Percentiles rank a stretch among this genome's conserved stretches.
These are phyloP conservation scores for Poa pratensis DNA, from an alignment of 176 grass and related monocot genomes.

Conservation along the genomic window DNA sequence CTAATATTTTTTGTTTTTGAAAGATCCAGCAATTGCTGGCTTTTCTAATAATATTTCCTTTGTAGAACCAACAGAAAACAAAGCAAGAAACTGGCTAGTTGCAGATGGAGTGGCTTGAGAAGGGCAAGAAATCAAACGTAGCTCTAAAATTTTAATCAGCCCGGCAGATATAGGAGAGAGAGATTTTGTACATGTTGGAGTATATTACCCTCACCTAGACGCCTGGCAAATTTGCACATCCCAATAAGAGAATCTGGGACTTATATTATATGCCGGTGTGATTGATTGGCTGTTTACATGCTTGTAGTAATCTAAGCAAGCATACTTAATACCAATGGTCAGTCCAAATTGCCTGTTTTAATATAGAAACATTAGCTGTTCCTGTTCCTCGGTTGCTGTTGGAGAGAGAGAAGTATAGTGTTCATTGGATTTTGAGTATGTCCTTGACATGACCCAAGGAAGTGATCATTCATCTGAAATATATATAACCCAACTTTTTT, in stretches of 20 bases:
- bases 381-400: conserved; percentile 25
- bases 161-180: neutral
- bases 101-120: conserved; percentile 29
- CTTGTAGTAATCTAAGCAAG: conserved; percentile 41
- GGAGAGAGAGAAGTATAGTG: no score
- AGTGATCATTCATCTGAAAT: conserved; percentile 24
- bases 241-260: conserved; percentile 50
- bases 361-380: conserved; percentile 44
- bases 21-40: no score
- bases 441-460: conserved; percentile 16
- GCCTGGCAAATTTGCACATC: conserved; percentile 49
- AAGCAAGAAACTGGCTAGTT: conserved; percentile 17
- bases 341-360: conserved; percentile 49
- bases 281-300: conserved; percentile 57
- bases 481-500: no score
- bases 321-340: conserved; percentile 35
- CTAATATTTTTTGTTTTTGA: no score
- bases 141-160: conserved; percentile 26
- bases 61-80: neutral
- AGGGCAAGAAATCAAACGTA: conserved; percentile 20
- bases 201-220: conserved; percentile 41
- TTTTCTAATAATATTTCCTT: neutral
- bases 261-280: conserved; percentile 54
- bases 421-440: conserved; percentile 13
- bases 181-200: neutral